These are phyloP conservation scores for Cyberlindnera maritima DNA, from an alignment of 805 yeast genomes.

Conservation along the genomic window DNA sequence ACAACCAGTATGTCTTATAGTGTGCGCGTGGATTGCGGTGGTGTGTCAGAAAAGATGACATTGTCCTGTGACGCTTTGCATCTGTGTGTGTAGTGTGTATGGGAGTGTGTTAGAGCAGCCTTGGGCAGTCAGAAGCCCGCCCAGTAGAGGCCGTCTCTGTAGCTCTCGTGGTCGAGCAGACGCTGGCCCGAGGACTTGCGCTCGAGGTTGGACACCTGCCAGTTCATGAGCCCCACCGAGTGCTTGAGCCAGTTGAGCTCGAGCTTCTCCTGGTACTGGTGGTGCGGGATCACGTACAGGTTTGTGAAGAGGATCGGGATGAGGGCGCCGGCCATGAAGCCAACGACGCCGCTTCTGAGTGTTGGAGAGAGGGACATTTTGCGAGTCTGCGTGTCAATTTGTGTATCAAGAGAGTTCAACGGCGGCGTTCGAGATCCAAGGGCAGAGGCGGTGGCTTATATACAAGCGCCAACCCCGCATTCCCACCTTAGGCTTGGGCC, in stretches of 20 bases:
- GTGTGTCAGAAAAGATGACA: too few species aligned
- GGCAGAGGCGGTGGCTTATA: too few species aligned
- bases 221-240: conserved; percentile 21
- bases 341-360: conserved; percentile 23
- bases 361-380: conserved; percentile 9
- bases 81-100: too few species aligned
- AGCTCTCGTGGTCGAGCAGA: conserved; percentile 16
- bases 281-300: conserved; percentile 20
- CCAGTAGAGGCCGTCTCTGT: conserved; percentile 30
- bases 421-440: too few species aligned
- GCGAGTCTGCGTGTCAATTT: neutral
- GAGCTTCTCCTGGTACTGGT: conserved; percentile 17
- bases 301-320: conserved; percentile 25
- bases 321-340: conserved; percentile 25
- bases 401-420: too few species aligned
- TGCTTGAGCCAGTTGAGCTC: conserved; percentile 25
- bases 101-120: too few species aligned
- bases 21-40: too few species aligned
- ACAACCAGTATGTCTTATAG: too few species aligned
- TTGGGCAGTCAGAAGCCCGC: conserved; percentile 27
- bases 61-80: too few species aligned
- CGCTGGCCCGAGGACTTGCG: conserved; percentile 6
- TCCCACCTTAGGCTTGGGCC: neutral
- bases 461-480: neutral
- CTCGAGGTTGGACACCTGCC: conserved; percentile 17